Evolutionary conservation across 192 early-diverging fungal genomes (phyloP).

Genomic region (Backusella morwellensis): DNA sequence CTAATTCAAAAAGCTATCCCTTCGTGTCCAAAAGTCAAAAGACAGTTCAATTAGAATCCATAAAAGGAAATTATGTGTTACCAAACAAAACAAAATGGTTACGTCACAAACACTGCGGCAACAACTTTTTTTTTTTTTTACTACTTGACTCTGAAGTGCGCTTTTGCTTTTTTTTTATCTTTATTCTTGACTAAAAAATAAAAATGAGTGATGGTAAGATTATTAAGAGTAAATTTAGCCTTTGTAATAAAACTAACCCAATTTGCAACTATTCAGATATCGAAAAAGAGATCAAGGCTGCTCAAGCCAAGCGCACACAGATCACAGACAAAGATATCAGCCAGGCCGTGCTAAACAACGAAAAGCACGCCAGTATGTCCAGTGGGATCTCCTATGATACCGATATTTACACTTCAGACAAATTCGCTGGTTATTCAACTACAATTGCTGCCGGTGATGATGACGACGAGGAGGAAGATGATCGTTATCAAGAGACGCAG

Average conservation of each 20-base stretch:
- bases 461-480: constrained; percentile 53
- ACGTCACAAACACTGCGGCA: neutral
- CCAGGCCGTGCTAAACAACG: constrained; percentile 38
- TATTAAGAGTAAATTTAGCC: neutral
- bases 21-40: too few species aligned
- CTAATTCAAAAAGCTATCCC: too few species aligned
- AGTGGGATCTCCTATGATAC: constrained; percentile 58
- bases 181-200: neutral
- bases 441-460: constrained; percentile 57
- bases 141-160: neutral
- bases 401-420: constrained; percentile 71
- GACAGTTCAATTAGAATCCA: neutral
- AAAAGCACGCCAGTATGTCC: constrained; percentile 27
- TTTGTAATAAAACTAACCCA: neutral
- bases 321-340: constrained; percentile 46
- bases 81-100: neutral
- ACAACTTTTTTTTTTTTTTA: neutral
- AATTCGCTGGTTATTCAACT: constrained; percentile 69
- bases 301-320: constrained; percentile 40
- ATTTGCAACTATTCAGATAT: constrained; percentile 31
- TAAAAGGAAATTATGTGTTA: neutral
- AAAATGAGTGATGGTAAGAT: neutral
- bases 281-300: constrained; percentile 50
- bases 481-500: constrained; percentile 40
- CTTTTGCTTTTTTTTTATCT: neutral